A percentile compares a stretch with the other conserved stretches of the same genome.
Evolutionary conservation across 2,329 filamentous ascomycete genomes (phyloP).

Genomic region (Harringtonia lauricola): DNA sequence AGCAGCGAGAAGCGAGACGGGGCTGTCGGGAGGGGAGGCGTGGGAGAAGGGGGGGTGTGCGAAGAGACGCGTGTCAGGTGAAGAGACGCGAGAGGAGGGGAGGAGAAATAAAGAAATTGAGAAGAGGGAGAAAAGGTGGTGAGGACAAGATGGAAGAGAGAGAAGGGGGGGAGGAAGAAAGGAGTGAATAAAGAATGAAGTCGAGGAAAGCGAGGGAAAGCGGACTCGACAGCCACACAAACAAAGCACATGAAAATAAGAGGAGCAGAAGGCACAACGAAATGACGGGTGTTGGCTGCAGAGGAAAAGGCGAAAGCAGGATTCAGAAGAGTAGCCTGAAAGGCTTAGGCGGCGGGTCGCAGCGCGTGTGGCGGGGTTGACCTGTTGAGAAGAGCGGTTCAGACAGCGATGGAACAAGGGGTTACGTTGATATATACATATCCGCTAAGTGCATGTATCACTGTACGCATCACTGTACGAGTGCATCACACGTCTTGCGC

Average conservation of each 20-base stretch:
- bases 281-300: neutral
- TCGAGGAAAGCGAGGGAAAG: neutral
- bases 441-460: no score
- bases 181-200: neutral
- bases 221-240: neutral
- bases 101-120: neutral
- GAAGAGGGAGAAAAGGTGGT: no score
- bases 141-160: no score
- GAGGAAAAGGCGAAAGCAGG: neutral
- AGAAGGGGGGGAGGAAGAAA: neutral
- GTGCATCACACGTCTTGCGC: no score
- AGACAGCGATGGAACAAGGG: no score
- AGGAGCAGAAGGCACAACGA: neutral
- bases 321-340: neutral
- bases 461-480: no score
- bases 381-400: no score
- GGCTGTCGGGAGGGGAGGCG: no score
- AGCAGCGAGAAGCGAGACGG: neutral
- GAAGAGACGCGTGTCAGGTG: neutral
- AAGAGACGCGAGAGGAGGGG: neutral
- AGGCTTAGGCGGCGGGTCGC: neutral
- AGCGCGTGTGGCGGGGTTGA: neutral
- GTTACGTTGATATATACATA: no score
- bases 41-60: neutral
- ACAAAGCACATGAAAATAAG: neutral